These are phyloP conservation scores for Macrolepiota fuliginosa DNA, from an alignment of 768 basidiomycete species.

Conservation along the genomic window DNA sequence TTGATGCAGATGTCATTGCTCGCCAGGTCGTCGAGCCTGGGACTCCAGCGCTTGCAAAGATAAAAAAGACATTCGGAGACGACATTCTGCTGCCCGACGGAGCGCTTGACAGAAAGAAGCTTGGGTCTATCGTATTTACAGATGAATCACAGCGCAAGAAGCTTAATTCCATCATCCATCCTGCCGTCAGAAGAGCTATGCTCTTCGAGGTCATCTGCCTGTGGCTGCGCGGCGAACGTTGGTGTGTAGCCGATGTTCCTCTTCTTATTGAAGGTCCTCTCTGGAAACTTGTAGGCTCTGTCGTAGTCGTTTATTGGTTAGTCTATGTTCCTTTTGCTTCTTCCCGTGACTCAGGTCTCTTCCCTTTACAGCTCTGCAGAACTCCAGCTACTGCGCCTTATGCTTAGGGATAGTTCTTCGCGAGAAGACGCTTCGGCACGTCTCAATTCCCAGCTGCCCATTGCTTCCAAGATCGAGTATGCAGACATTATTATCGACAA, in stretches of 20 bases:
- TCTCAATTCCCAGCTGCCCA: conserved; percentile 77
- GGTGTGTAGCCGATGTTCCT: conserved; percentile 89
- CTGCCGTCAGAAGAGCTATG: conserved; percentile 83
- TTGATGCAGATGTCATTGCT: conserved; percentile 92
- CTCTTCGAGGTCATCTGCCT: conserved; percentile 57
- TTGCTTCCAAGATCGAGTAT: conserved; percentile 75
- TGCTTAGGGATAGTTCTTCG: conserved; percentile 67
- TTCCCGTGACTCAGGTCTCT: not conserved
- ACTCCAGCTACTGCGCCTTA: conserved; percentile 81
- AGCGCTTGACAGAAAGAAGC: conserved; percentile 73
- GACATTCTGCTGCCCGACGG: conserved; percentile 68
- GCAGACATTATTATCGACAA: conserved; percentile 91
- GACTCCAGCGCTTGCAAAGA: conserved; percentile 64
- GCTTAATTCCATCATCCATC: conserved; percentile 87
- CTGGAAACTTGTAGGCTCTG: conserved; percentile 78
- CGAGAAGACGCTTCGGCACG: conserved; percentile 69
- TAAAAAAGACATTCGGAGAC: conserved; percentile 69
- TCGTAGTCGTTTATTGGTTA: conserved; percentile 92
- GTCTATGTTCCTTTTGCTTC: conserved; percentile 18
- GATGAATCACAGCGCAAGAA: conserved; percentile 67
- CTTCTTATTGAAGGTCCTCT: conserved; percentile 86
- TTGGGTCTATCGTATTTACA: conserved; percentile 84
- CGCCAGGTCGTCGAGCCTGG: conserved; percentile 85
- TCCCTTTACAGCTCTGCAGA: conserved; percentile 60
- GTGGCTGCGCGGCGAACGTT: conserved; percentile 78